Evolutionary conservation across 1,284 basidiomycete species (phyloP).

Genomic region (Volvariella surrecta): DNA sequence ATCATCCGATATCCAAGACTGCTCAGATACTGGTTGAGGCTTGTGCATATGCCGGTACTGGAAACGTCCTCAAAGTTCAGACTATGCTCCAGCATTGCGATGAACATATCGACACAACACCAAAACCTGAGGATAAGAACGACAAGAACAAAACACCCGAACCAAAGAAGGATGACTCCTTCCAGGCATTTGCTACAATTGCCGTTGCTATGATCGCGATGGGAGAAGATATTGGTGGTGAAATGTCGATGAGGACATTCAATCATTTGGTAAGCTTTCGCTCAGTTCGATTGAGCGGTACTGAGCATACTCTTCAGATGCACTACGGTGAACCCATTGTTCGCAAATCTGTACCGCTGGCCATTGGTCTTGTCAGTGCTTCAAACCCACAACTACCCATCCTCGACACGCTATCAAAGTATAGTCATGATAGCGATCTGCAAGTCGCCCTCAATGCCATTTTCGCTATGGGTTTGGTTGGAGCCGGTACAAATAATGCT

Average conservation of each 20-base stretch:
- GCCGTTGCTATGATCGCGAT: constrained; percentile 94
- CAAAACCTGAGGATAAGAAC: constrained; percentile 44
- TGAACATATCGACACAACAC: constrained; percentile 71
- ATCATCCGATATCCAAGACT: constrained; percentile 88
- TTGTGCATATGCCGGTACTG: constrained; percentile 92
- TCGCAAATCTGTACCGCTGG: constrained; percentile 91
- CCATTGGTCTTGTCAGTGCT: constrained; percentile 88
- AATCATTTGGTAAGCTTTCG: constrained; percentile 73
- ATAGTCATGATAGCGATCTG: constrained; percentile 98
- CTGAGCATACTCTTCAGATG: constrained; percentile 55
- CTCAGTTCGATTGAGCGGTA: too few relatives aligned
- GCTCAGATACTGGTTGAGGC: constrained; percentile 92
- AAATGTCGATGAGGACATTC: constrained; percentile 94
- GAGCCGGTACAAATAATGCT: constrained; percentile 98
- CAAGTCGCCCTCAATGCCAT: constrained; percentile 96
- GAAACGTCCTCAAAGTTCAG: constrained; percentile 94
- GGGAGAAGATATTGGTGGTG: constrained; percentile 97
- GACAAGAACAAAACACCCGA: constrained; percentile 48
- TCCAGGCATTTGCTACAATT: constrained; percentile 91
- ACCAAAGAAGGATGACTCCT: constrained; percentile 67
- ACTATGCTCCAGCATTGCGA: constrained; percentile 90
- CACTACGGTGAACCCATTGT: constrained; percentile 96
- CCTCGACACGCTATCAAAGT: constrained; percentile 98
- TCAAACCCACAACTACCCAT: constrained; percentile 96
- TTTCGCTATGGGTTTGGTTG: constrained; percentile 97